Percentiles rank a stretch among this genome's conserved stretches.
Evolutionary conservation across 2,329 filamentous ascomycete genomes (phyloP).

Genomic region (Fusarium sp.): DNA sequence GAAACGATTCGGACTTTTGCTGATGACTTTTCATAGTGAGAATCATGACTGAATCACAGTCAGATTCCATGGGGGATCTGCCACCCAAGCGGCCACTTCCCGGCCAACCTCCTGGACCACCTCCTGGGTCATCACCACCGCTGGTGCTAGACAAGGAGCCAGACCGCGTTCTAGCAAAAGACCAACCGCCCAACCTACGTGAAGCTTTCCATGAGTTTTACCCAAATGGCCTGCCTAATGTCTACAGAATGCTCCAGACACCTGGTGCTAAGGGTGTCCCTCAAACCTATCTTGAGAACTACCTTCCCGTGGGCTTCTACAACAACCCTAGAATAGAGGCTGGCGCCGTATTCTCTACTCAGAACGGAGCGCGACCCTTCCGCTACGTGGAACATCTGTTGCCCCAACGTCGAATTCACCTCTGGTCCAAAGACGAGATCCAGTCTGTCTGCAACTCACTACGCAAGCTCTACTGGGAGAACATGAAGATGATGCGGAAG

Average conservation of each 20-base stretch:
- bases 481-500: slow-evolving; percentile 52
- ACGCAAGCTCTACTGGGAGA: slow-evolving; percentile 53
- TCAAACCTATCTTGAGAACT: slow-evolving; percentile 53
- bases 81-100: slow-evolving; percentile 8
- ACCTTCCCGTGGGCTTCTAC: slow-evolving; percentile 56
- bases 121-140: slow-evolving; percentile 18
- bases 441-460: slow-evolving; percentile 56
- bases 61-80: slow-evolving; percentile 17
- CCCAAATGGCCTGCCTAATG: slow-evolving; percentile 52
- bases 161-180: slow-evolving; percentile 40
- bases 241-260: slow-evolving; percentile 52
- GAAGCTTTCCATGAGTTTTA: slow-evolving; percentile 51
- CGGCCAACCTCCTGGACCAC: too few species aligned
- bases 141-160: slow-evolving; percentile 32
- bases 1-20: neutral
- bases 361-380: slow-evolving; percentile 47
- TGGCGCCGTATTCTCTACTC: slow-evolving; percentile 57
- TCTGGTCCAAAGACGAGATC: slow-evolving; percentile 58
- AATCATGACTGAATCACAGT: slow-evolving; percentile 34
- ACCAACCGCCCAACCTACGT: slow-evolving; percentile 44
- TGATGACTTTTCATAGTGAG: slow-evolving; percentile 22
- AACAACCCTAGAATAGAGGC: slow-evolving; percentile 49
- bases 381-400: slow-evolving; percentile 49
- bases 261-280: slow-evolving; percentile 43
- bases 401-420: slow-evolving; percentile 48